Conservation (phyloP, 345 rosid genomes). For the Microcos paniculata region DNA sequence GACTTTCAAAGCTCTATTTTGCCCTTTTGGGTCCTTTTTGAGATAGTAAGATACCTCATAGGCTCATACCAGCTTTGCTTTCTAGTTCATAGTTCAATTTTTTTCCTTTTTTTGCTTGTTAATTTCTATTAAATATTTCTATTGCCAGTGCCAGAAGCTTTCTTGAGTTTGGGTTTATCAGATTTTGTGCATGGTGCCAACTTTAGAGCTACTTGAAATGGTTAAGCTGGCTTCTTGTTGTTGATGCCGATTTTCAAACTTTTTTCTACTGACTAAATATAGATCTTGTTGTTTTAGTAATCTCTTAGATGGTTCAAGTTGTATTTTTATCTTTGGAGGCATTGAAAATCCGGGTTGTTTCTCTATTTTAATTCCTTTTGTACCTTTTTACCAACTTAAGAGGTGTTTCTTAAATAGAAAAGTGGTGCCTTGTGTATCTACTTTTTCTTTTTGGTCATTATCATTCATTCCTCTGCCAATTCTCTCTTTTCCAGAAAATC, state of each 20-base stretch:
- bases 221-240: neutral
- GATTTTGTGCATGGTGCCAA: neutral
- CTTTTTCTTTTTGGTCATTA: neutral
- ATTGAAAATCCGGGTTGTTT: constrained; percentile 2
- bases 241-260: neutral
- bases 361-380: neutral
- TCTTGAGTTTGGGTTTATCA: constrained; percentile 12
- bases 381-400: constrained; percentile 9
- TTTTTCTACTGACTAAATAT: neutral
- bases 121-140: neutral
- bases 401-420: constrained; percentile 12
- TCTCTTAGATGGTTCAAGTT: constrained; percentile 12
- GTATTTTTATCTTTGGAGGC: neutral
- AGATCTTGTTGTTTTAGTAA: neutral
- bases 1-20: neutral
- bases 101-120: too few species aligned
- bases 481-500: constrained; percentile 6
- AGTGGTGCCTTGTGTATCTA: neutral
- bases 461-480: neutral
- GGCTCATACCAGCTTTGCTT: neutral
- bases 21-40: neutral
- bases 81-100: neutral
- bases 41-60: neutral
- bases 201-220: neutral
- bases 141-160: neutral